Conservation (phyloP, 345 rosid species). For the Reutealis trisperma region DNA sequence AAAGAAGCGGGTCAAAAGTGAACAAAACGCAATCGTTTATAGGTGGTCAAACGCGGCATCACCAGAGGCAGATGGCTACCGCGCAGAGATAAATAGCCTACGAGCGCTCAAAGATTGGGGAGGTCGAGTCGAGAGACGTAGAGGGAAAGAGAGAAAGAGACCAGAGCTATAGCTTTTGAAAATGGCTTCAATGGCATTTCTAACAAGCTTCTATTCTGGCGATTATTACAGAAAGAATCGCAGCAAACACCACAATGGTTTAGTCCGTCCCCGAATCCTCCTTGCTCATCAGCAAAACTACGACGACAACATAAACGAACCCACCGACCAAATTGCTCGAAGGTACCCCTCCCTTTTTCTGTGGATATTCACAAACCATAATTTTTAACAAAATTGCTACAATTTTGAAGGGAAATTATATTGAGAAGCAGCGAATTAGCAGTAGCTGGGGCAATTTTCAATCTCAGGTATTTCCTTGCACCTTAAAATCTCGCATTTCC, state of each 20-base stretch:
- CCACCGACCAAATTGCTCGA: constrained; percentile 44
- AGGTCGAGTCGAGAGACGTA: not conserved
- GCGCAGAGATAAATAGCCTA: not conserved
- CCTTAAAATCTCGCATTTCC: not conserved
- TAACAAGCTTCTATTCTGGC: constrained; percentile 25
- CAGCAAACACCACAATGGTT: constrained; percentile 8
- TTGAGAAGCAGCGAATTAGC: constrained; percentile 90
- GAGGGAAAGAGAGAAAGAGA: not conserved
- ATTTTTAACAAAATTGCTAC: not conserved
- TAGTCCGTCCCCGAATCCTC: constrained; percentile 19
- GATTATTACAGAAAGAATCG: constrained; percentile 13
- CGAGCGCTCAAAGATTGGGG: not conserved
- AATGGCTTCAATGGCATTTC: constrained; percentile 64
- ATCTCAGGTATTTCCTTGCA: constrained; percentile 49
- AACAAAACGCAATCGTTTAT: too few species aligned
- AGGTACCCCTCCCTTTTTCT: constrained; percentile 36
- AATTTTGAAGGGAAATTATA: constrained; percentile 59
- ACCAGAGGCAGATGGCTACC: not conserved
- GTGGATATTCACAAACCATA: not conserved
- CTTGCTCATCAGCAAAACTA: constrained; percentile 40
- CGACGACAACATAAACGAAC: constrained; percentile 33
- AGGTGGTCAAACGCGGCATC: not conserved
- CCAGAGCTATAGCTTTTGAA: constrained; percentile 7
- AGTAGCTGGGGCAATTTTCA: constrained; percentile 72
- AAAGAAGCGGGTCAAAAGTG: too few species aligned